Evolutionary conservation across 1,284 basidiomycete genomes (phyloP), one percentile per base, ranked within the genome.

Genomic region (Moesziomyces sp.): DNA sequence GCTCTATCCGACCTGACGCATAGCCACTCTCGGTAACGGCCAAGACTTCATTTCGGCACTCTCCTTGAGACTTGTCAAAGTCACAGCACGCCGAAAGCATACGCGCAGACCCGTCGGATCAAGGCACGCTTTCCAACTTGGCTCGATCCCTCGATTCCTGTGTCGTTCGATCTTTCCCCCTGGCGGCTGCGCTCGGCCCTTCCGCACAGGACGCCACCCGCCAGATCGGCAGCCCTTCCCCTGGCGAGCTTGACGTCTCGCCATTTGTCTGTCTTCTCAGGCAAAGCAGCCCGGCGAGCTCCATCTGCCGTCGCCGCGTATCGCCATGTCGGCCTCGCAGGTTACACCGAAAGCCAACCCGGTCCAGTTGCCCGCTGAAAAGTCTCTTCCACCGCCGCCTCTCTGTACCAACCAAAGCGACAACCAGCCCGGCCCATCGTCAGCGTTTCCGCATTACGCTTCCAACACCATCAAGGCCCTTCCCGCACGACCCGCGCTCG

Each of bases 241-340:
- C 35, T 16, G 35, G 16, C 13, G 14, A 18, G 10, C 35, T 38
- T 6, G 35, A 38, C 35, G 16, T 38, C 14, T 38, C 30, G 30
- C 30, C 30, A 8, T 30, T 8, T 10, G 30, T 30, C 30, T 30
- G 8, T 8, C 30, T 11, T 10, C 8, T 10, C 30, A 8, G 30
- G 30, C 30, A 30, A 30, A 30, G 30, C 30, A 30, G 30, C 5
- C 30, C 11, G 8, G 30, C 8, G 30, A 10, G 30, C 30, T 30
- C 11, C 30, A 30, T 30, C 30, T 8, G 30, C 30, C 9, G 21
- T 26, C 52, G 11, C 10, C 47, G 38, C 48, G 42, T 38, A 26
- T 40, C 62, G 50, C 34, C 55, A 72, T 65, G 69, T 66, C 61
- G n/a, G 58, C 63, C 26, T 62, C 63, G 11, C 69, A 72, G 48